Evolutionary conservation across 2,329 filamentous ascomycete genomes (phyloP), one percentile per base, ranked within the genome.

Genomic region (Alternaria rosae): DNA sequence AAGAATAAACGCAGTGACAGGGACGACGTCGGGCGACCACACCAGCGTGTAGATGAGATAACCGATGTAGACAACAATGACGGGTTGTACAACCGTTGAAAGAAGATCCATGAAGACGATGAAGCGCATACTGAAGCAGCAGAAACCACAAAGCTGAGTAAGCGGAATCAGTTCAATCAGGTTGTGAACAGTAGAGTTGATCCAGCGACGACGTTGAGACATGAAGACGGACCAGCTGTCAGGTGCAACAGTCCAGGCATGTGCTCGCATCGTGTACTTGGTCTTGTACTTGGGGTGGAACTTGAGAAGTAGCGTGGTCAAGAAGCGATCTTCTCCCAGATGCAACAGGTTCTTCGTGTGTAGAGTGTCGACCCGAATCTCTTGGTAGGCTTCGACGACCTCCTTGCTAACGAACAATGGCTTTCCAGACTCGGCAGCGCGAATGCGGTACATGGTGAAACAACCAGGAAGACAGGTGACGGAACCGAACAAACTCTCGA

Each of bases 41-140:
- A 86, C 80, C 59, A 97, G 82, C 41, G 90, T 86, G 51, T 93
- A 91, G 76, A 99, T 91, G 62, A 99, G 86, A 79, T 98, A 99
- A 59, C 87, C 86, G 69, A 99, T 91, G 77, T 98, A 99, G 10
- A 89, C 92, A 20, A 97, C 86, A 1, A 92, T 95, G 61, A 97
- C 93, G 3, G 95, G 95, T 77, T 97, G 93, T 51, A 98, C 90
- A 58, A 98, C 82, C 1, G 95, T 99, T 58, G 92, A 95, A 66
- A 99, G 84, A 71, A 99, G 84, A 81, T 99, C 95, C 70, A 99
- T 80, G 76, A 99, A 97, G 70, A 99, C 94, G 61, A 99, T 88
- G 81, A 99, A 99, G 74, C 95, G 91, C 95, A 99, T 99, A 81
- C 92, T 96, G 85, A 99, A 99, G 83, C 95, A 99, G 86, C 95